A percentile compares a stretch with the other conserved stretches of the same genome.
These are phyloP conservation scores for Lactarius hengduanensis DNA, from an alignment of 768 basidiomycete species.

Conservation along the genomic window DNA sequence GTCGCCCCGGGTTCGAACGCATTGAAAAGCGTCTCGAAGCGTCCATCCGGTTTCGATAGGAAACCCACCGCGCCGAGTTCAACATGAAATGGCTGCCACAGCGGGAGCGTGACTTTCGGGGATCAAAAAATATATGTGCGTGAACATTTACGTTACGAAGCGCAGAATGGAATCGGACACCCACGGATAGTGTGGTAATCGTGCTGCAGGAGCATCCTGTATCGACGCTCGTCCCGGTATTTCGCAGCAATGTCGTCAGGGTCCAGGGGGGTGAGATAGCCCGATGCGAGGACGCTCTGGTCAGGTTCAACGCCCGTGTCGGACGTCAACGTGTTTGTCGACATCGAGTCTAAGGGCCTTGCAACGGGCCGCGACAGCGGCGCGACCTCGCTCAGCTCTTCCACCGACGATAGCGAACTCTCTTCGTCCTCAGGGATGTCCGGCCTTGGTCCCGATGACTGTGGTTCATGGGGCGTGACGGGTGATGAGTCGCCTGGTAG, in stretches of 20 bases:
- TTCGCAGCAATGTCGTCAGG: constrained; percentile 42
- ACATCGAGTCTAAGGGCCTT: background rate
- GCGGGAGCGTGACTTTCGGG: constrained; percentile 42
- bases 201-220: constrained; percentile 64
- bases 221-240: constrained; percentile 60
- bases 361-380: background rate
- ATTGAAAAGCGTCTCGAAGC: constrained; percentile 72
- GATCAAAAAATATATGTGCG: background rate
- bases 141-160: background rate
- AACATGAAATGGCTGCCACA: constrained; percentile 68
- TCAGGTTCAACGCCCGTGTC: constrained; percentile 9
- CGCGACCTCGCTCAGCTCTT: background rate
- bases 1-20: constrained; percentile 54
- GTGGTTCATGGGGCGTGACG: background rate
- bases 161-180: constrained; percentile 30
- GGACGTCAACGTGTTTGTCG: constrained; percentile 17
- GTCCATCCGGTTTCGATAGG: constrained; percentile 61
- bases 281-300: constrained; percentile 23
- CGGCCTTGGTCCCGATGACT: constrained; percentile 7
- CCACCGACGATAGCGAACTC: background rate
- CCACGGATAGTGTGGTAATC: constrained; percentile 66
- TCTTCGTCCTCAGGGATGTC: background rate
- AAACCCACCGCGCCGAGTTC: constrained; percentile 75
- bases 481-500: constrained; percentile 19
- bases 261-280: constrained; percentile 43